Evolutionary conservation across 2,329 filamentous ascomycete genomes (phyloP), one percentile per base, ranked within the genome.

Genomic region (Thielaviopsis populi): DNA sequence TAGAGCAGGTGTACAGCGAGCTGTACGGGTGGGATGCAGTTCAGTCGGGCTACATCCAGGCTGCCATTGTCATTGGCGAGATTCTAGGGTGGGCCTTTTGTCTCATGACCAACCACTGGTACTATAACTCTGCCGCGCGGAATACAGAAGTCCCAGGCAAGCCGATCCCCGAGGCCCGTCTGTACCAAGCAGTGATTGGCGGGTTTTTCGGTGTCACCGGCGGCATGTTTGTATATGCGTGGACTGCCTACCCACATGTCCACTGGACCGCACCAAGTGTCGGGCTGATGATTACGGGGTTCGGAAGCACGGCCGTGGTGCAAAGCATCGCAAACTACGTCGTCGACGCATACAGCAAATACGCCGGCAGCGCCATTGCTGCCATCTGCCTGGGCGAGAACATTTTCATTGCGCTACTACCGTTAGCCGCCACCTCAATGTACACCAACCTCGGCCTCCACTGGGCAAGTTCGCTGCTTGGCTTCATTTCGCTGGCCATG

Each of bases 221-320:
- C 1, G 79, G 79, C 15, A 74, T 80, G 71, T 79, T 81, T 66
- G 72, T 75, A 40, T 81, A 80, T 66, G 79, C 73, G 0, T 81
- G 78, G 79, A 77, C 77, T 1, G 72, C 73, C 1, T 78, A 74
- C 53, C 68, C 76, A 0, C 64, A 42, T 2, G 48, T 79, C 0
- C 76, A 72, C 0, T 81, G 79, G 79, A 75, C 78, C 5, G 72
- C 74, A 5, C 78, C 79, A 0, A 73, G 75, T 0, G 70, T 79
- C 17, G 77, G 78, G 0, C 72, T 81, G 1, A 71, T 69, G 0
- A 73, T 80, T 68, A 75, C 80, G 1, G 79, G 79, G 0, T 77
- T 77, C 30, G 79, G 78, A 1, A 78, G 77, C 68, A 77, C 77
- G 13, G 71, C 74, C 40, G 75, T 80, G 8, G 74, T 79, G 0